Base-by-base conservation (phyloP, 805 yeast species). In the Ascoidea asiatica region DNA sequence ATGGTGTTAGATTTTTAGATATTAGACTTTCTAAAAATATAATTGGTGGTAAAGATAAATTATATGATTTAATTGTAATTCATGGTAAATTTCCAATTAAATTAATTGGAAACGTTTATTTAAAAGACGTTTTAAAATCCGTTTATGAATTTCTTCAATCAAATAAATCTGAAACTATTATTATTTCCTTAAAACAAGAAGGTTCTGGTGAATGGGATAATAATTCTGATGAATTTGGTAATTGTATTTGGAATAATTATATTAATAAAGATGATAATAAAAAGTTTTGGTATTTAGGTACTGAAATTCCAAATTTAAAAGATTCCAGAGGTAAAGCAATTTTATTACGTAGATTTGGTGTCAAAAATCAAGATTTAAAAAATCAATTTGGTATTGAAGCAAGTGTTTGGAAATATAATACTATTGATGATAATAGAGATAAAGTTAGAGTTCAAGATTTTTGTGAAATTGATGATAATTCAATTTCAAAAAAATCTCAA, bases 1-100 rank as follows among this genome's bases (percentile, higher is more conserved):
- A 82, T 52, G 92, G 92, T 13, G 81, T 83, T n/a, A 66, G 92
- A 47, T 83, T 81, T 52, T 64, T 83, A 47, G 92, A 83, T 54
- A 60, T 83, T 42, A 66, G 90, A 50, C 68, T 72, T 3, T 81
- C 85, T 1, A 73, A 73, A 53, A 71, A 75, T 48, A 73, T 77
- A 39, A 60, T 75, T 51, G 70, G 71, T 44, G 59, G 65, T n/a
- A 72, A 70, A 19, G 69, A 71, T 37, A 54, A 57, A 7, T 60
- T 60, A 37, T 70, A 72, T 48, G 77, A 77, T 47, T 66, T 83
- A 48, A 75, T 77, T 52, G 81, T 81, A 19, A 73, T 77, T 47
- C 90, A 82, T 56, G 88, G 88, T 39, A 78, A 78, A 49, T 81
- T 82, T 60, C 89, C 92, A 0, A 84, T 82, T 38, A 72, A 71